Evolutionary conservation across 441 rosid genomes (phyloP), one percentile per base, ranked within the genome.

Genomic region (Daphne laureola): DNA sequence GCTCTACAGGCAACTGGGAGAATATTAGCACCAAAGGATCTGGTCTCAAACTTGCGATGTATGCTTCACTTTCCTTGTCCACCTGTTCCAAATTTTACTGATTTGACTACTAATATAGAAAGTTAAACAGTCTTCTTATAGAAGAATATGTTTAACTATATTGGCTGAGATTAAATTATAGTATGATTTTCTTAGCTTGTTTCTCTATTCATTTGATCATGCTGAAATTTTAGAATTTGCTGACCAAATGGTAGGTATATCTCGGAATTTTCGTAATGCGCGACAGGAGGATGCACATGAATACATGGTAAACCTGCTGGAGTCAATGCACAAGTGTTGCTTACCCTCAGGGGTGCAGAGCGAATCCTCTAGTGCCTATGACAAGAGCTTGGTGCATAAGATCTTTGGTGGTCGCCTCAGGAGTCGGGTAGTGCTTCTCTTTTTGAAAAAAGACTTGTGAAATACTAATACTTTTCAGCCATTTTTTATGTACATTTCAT

Each of bases 221-320:
- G 11, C 38, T 31, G 35, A 53, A 51, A 15, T 7, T 25, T 38
- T 48, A 17, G 73, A 49, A 56, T 43, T 60, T 61, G 81, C 70
- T 74, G 63, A 76, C 72, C 70, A 42, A 52, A 59, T 68, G 27
- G 45, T 66, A 87, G 96, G 95, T 74, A 78, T 87, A 71, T 93
- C 99, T 51, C 80, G 85, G 47, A 90, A 75, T 70, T 90, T 93
- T 63, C 75, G 89, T 62, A 90, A 66, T 51, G 72, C 82, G 17
- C 72, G 96, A 58, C 96, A 90, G 64, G 97, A 93, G 73, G 97
- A 93, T 69, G 99, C 99, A 1, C 99, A 93, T 43, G 99, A 93
- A 48, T 90, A 83, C 75, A 90, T 93, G 99, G 92, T 93, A 58
- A 90, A 70, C 75, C 72, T 93, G 71, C 78, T 93, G 51, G 99